Evolutionary conservation across 2,329 filamentous ascomycete genomes (phyloP), one percentile per base, ranked within the genome.

Genomic region (Cladosporium colombiae): DNA sequence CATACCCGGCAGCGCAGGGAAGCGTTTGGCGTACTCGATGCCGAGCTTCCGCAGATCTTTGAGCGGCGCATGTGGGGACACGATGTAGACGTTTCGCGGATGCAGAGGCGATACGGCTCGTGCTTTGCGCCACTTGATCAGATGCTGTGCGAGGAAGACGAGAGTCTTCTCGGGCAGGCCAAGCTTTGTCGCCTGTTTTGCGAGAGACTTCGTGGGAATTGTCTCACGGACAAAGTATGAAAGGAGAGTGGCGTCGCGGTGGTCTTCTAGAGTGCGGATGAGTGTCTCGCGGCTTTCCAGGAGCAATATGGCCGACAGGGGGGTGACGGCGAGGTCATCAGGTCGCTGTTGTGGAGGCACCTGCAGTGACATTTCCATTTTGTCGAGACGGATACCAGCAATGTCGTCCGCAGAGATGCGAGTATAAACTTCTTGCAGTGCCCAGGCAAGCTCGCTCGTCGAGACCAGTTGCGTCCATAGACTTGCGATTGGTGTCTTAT

Each of bases 111-210:
- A 91, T 49, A 98, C 94, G 18, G 94, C 90, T 67, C 96, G 91
- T 56, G 94, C 95, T 65, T 93, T 90, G 27, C 95, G 89, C 93
- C 94, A 98, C 80, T 96, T 96, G 68, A 98, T 93, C 68, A 99
- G 89, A 80, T 98, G 95, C 66, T 92, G 91, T 11, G 93, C 93
- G 68, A 96, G 91, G 71, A 92, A 89, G 69, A 94, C 90, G 68
- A 98, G 90, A 71, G 96, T 91, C 35, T 87, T 84, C 1, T 95
- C 84, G 3, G 90, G 88, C 62, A 98, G 89, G 23, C 89, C 86
- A 61, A 90, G 87, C 70, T 85, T 86, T 70, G 89, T 86, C 18
- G 89, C 87, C 63, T 92, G 86, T 75, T 93, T 91, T 85, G 91
- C 71, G 84, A 93, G 69, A 0, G 84, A 87, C 70, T 89, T 89